Base-by-base conservation (phyloP, 2,329 filamentous ascomycete genomes). In the Blastomyces emzantsi region DNA sequence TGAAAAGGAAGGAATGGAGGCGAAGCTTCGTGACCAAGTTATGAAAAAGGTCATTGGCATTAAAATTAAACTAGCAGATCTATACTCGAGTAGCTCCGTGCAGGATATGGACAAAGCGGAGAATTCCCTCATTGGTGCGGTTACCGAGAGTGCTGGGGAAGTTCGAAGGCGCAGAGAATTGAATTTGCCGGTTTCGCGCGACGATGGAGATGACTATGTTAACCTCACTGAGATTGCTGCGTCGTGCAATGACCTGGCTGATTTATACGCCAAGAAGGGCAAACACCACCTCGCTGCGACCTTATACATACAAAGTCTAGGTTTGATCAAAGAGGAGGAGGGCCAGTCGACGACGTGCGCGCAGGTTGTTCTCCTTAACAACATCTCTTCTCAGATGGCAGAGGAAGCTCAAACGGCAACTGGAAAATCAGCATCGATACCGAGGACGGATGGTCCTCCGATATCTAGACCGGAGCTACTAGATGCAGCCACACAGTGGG, bases 241-340 rank as follows among this genome's bases (percentile, higher is more conserved):
- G 13, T 68, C 68, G 9, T 65, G 72, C 64, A 63, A 71, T 84
- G 88, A 90, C 15, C 82, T 97, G 30, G 93, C 85, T 22, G 83
- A 87, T 64, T 86, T 87, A 69, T 97, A 96, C 75, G 86, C 90
- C 71, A 81, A 83, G 59, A 86, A 85, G 69, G 84, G 87, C 55
- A 85, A 90, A 69, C 88, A 91, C 71, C 90, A 93, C 68, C 85
- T 97, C 1, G 89, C 92, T 6, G 84, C 92, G 28, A 92, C 92
- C 3, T 81, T 97, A 39, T 96, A 92, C 73, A 85, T 97, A 70
- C 91, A 95, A 71, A 90, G 92, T 6, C 80, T 96, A 43, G 83
- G 87, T 22, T 77, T 94, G 56, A 87, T 85, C 73, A 82, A 85
- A 11, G 67, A 68, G 30, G 73, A 73, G 5, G 75, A 78, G 59